Conservation (phyloP, 139 green algal genomes). For the Coelastrella sp. region DNA sequence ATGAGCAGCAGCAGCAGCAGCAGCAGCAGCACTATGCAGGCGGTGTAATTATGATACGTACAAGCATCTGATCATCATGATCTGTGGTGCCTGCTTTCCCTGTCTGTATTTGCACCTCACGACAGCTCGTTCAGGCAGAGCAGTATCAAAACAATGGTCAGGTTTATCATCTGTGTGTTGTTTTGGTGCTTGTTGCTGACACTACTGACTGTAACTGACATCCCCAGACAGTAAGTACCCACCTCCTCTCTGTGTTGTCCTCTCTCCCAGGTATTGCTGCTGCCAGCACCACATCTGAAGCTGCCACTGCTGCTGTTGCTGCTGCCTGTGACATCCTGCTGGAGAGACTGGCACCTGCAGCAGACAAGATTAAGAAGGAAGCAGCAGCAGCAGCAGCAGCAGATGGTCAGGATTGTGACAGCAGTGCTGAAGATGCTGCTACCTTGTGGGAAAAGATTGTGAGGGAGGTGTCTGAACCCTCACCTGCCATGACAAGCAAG, state of each 20-base stretch:
- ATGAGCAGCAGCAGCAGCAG: no score
- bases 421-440: neutral
- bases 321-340: slow-evolving; percentile 27
- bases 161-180: no score
- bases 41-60: no score
- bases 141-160: no score
- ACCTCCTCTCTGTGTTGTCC: neutral
- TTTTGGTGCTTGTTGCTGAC: no score
- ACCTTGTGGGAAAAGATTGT: slow-evolving; percentile 3
- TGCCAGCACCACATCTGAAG: slow-evolving; percentile 37
- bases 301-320: neutral
- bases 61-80: no score
- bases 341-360: neutral
- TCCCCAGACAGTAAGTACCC: no score
- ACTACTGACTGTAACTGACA: no score
- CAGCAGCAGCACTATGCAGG: no score
- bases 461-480: neutral
- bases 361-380: neutral
- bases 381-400: neutral
- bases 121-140: no score
- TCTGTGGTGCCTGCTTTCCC: no score
- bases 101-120: no score
- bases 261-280: slow-evolving; percentile 2
- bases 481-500: neutral
- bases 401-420: neutral